Conservation (phyloP, 495 filamentous ascomycete species). For the Penicillium psychrofluorescens region DNA sequence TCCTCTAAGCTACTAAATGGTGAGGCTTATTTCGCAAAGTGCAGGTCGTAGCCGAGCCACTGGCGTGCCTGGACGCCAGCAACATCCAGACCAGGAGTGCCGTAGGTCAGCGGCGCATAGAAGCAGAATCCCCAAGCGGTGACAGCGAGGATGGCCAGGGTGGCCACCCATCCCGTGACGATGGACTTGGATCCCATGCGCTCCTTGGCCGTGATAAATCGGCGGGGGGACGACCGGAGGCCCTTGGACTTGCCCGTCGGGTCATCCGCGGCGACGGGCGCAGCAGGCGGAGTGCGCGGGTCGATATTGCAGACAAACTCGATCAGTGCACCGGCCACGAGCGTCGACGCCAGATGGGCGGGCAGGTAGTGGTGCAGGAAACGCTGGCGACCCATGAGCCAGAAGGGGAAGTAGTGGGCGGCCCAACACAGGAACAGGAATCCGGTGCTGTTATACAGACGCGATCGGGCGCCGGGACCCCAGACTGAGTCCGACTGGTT, state of each 20-base stretch:
- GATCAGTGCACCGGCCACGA: conserved; percentile 91
- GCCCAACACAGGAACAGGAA: conserved; percentile 93
- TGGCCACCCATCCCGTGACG: conserved; percentile 70
- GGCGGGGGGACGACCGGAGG: conserved; percentile 14
- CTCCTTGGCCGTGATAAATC: conserved; percentile 65
- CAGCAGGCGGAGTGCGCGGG: conserved; percentile 44
- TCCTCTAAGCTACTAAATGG: not conserved
- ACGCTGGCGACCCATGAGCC: conserved; percentile 68
- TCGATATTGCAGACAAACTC: conserved; percentile 96
- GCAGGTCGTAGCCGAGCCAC: conserved; percentile 94
- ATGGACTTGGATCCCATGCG: conserved; percentile 74
- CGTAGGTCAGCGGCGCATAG: conserved; percentile 92
- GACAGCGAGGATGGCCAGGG: conserved; percentile 56
- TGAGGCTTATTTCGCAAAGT: conserved; percentile 83
- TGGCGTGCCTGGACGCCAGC: conserved; percentile 77
- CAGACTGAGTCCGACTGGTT: conserved; percentile 22
- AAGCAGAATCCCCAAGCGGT: conserved; percentile 80
- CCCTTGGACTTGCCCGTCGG: conserved; percentile 34
- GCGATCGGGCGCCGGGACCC: conserved; percentile 73
- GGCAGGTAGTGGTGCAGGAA: conserved; percentile 77
- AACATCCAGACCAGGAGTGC: conserved; percentile 81
- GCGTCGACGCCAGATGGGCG: conserved; percentile 83
- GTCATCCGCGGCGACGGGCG: conserved; percentile 41
- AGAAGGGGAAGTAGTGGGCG: conserved; percentile 70
- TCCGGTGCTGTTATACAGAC: conserved; percentile 94